Conservation (phyloP, 768 basidiomycete genomes). For the Tylopilus sp. region DNA sequence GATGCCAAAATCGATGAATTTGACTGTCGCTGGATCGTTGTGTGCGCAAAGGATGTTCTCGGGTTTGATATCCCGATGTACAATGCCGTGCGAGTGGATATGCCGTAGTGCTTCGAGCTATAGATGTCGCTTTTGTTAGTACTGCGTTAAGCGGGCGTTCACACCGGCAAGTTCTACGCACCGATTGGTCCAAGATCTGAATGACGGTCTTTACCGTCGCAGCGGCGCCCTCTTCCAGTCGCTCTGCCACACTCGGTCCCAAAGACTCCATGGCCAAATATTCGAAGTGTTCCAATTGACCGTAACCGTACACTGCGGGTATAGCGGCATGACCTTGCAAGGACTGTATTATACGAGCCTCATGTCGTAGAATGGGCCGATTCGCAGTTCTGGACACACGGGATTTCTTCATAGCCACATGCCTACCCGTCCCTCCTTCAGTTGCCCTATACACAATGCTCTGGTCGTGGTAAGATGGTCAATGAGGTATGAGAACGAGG, state of each 20-base stretch:
- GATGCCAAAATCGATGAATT: constrained; percentile 4
- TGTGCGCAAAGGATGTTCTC: constrained; percentile 1
- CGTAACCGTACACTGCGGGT: background rate
- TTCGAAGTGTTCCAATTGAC: constrained; percentile 2
- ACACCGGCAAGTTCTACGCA: background rate
- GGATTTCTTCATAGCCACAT: background rate
- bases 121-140: background rate
- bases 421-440: background rate
- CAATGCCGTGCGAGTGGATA: background rate
- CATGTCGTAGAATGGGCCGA: background rate
- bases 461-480: background rate
- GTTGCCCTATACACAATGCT: constrained; percentile 1
- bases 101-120: background rate
- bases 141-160: background rate
- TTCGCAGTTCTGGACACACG: background rate
- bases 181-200: background rate
- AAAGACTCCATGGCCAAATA: background rate
- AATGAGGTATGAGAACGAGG: background rate
- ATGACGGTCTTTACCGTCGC: background rate
- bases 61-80: constrained; percentile 2
- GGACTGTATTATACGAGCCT: background rate
- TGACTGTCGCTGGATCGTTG: background rate
- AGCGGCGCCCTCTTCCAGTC: background rate
- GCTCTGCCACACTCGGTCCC: background rate
- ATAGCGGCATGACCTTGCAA: background rate